These are phyloP conservation scores for Metschnikowia henanensis DNA, from an alignment of 805 yeast genomes.

Conservation along the genomic window DNA sequence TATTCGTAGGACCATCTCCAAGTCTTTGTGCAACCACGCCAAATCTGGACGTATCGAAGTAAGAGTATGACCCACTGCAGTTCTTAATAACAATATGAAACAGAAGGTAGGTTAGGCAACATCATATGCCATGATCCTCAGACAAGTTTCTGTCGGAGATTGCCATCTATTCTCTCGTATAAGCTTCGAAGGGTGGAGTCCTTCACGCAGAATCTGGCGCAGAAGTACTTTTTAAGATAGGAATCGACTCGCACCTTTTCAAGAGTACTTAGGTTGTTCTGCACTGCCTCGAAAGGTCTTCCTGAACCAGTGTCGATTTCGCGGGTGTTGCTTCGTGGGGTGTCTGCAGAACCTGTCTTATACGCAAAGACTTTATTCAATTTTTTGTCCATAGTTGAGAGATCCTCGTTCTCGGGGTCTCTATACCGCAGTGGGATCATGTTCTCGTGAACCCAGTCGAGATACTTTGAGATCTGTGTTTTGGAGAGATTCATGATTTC, in stretches of 20 bases:
- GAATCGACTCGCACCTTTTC: constrained; percentile 2
- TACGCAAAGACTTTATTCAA: constrained; percentile 32
- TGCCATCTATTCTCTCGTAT: constrained; percentile 2
- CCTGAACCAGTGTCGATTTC: background rate
- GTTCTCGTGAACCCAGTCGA: constrained; percentile 48
- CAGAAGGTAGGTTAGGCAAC: no score
- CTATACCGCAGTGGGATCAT: constrained; percentile 25
- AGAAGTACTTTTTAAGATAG: constrained; percentile 6
- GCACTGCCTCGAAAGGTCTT: constrained; percentile 1
- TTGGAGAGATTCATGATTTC: constrained; percentile 50
- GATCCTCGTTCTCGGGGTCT: constrained; percentile 14
- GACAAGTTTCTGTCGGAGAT: background rate
- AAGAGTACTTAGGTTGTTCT: constrained; percentile 6
- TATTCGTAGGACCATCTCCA: no score
- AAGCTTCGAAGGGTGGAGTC: background rate
- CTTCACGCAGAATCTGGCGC: constrained; percentile 6
- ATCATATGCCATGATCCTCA: no score
- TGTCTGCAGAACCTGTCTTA: background rate
- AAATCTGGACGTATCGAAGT: no score
- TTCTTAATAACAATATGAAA: no score
- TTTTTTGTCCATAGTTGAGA: constrained; percentile 30
- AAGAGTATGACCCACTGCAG: no score
- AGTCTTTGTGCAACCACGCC: no score
- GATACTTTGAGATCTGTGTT: constrained; percentile 44
- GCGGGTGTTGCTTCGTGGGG: no score